Base-by-base conservation (phyloP, 148 eudicot genomes). In the Heliamphora exappendiculata region DNA sequence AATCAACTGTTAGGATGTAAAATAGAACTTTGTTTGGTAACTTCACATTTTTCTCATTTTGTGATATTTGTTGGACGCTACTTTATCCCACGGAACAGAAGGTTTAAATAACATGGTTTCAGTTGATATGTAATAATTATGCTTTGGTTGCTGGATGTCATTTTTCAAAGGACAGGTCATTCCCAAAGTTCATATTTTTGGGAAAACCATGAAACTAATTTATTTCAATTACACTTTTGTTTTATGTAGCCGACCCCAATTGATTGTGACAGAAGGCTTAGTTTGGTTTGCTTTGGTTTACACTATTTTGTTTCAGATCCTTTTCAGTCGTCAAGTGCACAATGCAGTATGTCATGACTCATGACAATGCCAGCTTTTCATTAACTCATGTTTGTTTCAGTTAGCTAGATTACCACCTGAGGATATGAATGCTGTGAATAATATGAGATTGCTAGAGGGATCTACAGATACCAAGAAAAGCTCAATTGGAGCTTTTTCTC, bases 401-500 rank as follows among this genome's bases (percentile, higher is more conserved):
- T 81, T 95, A 70, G 98, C 97, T 58, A 82, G 88, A 74, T 73
- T 95, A 76, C 86, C 96, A 14, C 75, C 85, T 5, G 97, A 95
- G 68, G 97, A 95, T 82, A 86, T 82, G 87, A 88, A 75, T 84
- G 98, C 98, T 72, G 93, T 95, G 44, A 82, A 88, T 74, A 95
- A 95, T 76, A 89, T 95, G 90, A 91, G 88, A 81, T 85, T 91
- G 76, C 93, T 95, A 68, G 96, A 90, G 84, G 85, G 87, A 72
- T 75, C 89, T 73, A 76, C 96, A 74, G 93, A 92, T 63, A 73
- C 85, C n/a, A 90, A 92, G 81, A 92, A 92, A 81, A 89, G 88
- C 78, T 87, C 94, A 42, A 33, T 82, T 66, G 90, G 84, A 74
- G 82, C 89, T 78, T 91, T 91, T 75, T 75, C 88, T 41, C 80